Base-by-base conservation (phyloP, 331 rosid genomes). In the Pyrus hybrid region DNA sequence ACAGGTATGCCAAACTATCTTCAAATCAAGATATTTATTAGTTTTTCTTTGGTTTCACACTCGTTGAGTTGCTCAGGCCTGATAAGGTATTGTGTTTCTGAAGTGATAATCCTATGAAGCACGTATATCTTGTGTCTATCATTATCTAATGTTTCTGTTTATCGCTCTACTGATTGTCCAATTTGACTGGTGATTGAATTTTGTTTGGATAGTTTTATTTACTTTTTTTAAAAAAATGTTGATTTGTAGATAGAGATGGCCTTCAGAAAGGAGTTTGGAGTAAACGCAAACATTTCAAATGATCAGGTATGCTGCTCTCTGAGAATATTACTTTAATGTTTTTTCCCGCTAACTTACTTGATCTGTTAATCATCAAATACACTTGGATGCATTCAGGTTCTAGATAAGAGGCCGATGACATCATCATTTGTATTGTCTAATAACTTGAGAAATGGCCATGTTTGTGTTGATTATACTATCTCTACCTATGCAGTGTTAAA, bases 191-290 rank as follows among this genome's bases (percentile, higher is more conserved):
- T 14, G 37, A 71, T 60, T 16, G 16, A 13, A 32, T 56, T 72
- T 73, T 23, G 53, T 61, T 61, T 69, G 71, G 41, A n/a, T 28
- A 69, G 45, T 37, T 37, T 37, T 37, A 14, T 60, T 69, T n/a
- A 37, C 22, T 66, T 41, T 43, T 18, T 13, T 60, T 37, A 61
- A 41, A 58, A 68, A 12, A 78, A 35, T 78, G 74, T 72, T 71
- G 76, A 64, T 75, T 68, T 77, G 71, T 88, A 94, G 97, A 86
- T 92, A 88, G 97, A 94, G 86, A 82, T 92, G 83, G 87, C 86
- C 79, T 87, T 90, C 76, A 84, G 88, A 83, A 89, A 71, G 79
- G 93, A 94, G 83, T 84, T 82, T 79, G 92, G 86, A 71, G 94
- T 86, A 76, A 73, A 71, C 56, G 43, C 81, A 68, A 81, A 53